These are phyloP conservation scores for Hemileccinum impolitum DNA, from an alignment of 768 basidiomycete species.

Conservation along the genomic window DNA sequence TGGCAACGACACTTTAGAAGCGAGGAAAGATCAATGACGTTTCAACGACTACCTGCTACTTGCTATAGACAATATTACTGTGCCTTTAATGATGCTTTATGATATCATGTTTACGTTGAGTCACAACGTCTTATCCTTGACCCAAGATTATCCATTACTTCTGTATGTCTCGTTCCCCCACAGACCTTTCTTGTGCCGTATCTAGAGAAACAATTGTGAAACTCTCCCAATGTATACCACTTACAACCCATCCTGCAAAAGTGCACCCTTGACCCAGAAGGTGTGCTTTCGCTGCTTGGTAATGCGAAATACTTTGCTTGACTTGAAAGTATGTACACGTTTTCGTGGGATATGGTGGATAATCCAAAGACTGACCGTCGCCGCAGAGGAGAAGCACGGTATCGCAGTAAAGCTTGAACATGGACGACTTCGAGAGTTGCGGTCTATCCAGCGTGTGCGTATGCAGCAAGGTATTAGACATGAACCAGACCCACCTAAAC, in stretches of 20 bases:
- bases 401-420: conserved; percentile 46
- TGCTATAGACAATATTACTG: conserved; percentile 1
- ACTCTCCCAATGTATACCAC: conserved; percentile 50
- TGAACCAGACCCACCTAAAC: conserved; percentile 47
- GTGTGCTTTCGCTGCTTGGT: conserved; percentile 49
- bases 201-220: conserved; percentile 34
- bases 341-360: conserved; percentile 11
- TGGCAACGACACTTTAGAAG: conserved; percentile 10
- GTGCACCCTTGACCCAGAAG: conserved; percentile 43
- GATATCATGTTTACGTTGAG: conserved; percentile 9
- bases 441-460: conserved; percentile 38
- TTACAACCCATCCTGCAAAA: conserved; percentile 63
- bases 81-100: conserved; percentile 17
- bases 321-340: conserved; percentile 41
- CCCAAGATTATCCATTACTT: no score
- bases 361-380: conserved; percentile 8
- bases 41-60: background rate
- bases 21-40: conserved; percentile 32
- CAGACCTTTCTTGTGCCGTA: conserved; percentile 6
- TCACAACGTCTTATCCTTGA: conserved; percentile 8
- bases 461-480: background rate
- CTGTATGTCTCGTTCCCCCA: no score
- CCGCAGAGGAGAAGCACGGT: conserved; percentile 16
- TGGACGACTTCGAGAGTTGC: conserved; percentile 47
- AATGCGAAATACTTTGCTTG: conserved; percentile 43